A percentile compares a stretch with the other conserved stretches of the same genome.
Conservation (phyloP, 1,284 basidiomycete species). For the Microbotryomycetes sp. region DNA sequence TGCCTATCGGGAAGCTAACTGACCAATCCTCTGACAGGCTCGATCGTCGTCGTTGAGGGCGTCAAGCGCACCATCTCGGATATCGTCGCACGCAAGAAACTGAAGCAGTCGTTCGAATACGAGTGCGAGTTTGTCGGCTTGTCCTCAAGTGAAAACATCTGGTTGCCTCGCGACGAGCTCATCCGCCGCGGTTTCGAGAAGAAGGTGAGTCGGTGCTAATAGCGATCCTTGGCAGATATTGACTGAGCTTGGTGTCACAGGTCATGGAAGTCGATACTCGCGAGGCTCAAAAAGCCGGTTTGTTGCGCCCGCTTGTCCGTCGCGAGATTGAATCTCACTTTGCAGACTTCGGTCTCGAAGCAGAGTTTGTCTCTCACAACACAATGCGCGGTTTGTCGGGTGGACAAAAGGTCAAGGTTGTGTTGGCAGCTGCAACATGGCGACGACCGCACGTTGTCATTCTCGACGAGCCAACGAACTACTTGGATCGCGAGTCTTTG, state of each 20-base stretch:
- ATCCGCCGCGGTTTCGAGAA: constrained; percentile 95
- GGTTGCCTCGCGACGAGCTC: constrained; percentile 92
- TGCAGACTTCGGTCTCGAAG: constrained; percentile 89
- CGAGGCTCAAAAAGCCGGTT: constrained; percentile 92
- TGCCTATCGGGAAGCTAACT: no score
- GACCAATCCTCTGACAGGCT: no score
- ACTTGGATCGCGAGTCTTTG: constrained; percentile 90
- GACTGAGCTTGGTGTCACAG: constrained; percentile 50
- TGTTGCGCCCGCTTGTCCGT: constrained; percentile 91
- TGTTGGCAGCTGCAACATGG: constrained; percentile 97
- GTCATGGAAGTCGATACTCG: constrained; percentile 94
- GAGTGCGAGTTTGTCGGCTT: constrained; percentile 44
- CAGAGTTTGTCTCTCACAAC: constrained; percentile 86
- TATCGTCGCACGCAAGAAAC: constrained; percentile 85
- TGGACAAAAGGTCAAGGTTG: constrained; percentile 99
- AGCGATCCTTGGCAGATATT: constrained; percentile 23
- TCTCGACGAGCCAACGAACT: constrained; percentile 90
- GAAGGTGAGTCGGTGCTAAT: constrained; percentile 47
- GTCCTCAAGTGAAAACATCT: constrained; percentile 90
- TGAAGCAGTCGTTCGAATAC: constrained; percentile 98
- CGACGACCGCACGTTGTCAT: constrained; percentile 96
- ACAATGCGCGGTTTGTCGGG: constrained; percentile 78
- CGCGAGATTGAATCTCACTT: constrained; percentile 98
- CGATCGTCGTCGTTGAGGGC: constrained; percentile 76
- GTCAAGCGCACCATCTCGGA: constrained; percentile 93